A percentile compares a stretch with the other conserved stretches of the same genome.
Conservation (phyloP, 1,284 basidiomycete species). For the Ceratobasidium sp. region DNA sequence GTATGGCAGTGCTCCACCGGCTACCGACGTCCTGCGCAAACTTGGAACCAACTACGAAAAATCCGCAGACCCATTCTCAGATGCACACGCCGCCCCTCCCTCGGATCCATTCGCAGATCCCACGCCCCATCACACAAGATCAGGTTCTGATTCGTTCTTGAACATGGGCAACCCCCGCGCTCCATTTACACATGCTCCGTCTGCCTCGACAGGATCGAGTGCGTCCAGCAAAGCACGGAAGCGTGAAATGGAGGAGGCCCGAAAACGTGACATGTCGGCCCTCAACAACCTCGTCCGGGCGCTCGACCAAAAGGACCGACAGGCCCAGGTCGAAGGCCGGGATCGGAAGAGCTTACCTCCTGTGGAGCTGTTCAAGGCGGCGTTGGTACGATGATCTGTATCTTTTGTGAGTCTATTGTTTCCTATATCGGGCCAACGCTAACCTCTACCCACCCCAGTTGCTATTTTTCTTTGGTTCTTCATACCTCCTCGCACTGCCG, state of each 20-base stretch:
- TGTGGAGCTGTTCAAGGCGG: constrained; percentile 32
- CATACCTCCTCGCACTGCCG: neutral
- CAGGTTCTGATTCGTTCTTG: constrained; percentile 27
- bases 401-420: neutral
- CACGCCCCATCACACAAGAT: neutral
- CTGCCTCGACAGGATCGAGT: constrained; percentile 34
- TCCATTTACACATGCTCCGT: constrained; percentile 23
- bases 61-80: constrained; percentile 26
- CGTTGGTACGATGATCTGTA: constrained; percentile 20
- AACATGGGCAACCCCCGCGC: constrained; percentile 8
- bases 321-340: constrained; percentile 14
- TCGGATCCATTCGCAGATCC: constrained; percentile 29
- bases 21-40: constrained; percentile 25
- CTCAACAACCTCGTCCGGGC: constrained; percentile 26
- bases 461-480: neutral
- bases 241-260: constrained; percentile 8
- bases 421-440: neutral
- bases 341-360: constrained; percentile 30
- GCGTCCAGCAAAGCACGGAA: constrained; percentile 13
- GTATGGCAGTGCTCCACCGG: neutral
- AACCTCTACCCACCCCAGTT: neutral
- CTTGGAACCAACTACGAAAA: constrained; percentile 18
- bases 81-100: neutral
- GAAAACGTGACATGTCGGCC: constrained; percentile 15
- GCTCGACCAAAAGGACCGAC: constrained; percentile 26